A percentile compares a stretch with the other conserved stretches of the same genome.
Evolutionary conservation across 169 alveolate genomes (phyloP).

Genomic region (Eimeria maxima): DNA sequence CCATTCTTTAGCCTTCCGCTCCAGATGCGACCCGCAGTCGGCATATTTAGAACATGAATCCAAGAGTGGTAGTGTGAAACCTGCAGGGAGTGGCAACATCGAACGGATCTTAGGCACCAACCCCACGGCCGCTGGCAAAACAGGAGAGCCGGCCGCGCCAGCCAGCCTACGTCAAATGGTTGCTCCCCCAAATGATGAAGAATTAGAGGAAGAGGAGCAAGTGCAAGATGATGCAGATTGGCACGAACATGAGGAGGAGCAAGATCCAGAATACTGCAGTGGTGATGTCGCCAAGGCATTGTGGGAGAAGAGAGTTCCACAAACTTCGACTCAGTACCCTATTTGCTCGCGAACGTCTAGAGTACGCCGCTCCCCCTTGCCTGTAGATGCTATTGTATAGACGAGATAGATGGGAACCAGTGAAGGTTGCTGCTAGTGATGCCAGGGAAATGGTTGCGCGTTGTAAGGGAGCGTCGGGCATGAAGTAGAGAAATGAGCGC

Average conservation of each 20-base stretch:
- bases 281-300: constrained; percentile 6
- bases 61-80: background rate
- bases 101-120: constrained; percentile 20
- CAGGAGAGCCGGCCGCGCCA: background rate
- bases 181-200: background rate
- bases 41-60: background rate
- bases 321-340: constrained; percentile 22
- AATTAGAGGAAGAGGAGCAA: background rate
- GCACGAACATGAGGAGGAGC: constrained; percentile 10
- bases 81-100: background rate
- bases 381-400: background rate
- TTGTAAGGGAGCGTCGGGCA: background rate
- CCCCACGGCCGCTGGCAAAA: background rate
- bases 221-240: background rate
- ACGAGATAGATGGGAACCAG: background rate
- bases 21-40: constrained; percentile 10
- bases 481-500: background rate
- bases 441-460: background rate
- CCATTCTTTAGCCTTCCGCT: constrained; percentile 34
- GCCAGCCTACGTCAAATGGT: constrained; percentile 27
- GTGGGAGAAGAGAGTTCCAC: constrained; percentile 37
- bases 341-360: constrained; percentile 61
- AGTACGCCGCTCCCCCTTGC: background rate
- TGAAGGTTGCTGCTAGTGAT: background rate
- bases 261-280: background rate